phyloP scores from a whole-genome alignment of 2,329 filamentous ascomycete genomes.

The Aphanoascus verrucosus region DNA sequence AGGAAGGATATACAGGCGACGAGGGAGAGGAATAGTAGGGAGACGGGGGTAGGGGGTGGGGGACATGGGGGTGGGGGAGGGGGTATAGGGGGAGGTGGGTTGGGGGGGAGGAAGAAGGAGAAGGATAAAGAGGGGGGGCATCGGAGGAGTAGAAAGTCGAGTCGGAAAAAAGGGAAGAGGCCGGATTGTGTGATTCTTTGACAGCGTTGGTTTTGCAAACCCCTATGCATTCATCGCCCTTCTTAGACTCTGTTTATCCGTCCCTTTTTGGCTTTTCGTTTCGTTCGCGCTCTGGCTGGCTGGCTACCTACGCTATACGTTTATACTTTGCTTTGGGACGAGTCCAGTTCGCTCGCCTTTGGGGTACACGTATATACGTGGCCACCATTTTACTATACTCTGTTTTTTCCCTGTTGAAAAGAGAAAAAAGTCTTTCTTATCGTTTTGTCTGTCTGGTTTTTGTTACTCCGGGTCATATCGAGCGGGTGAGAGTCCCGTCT shows the following conservation, averaged over 20 bases:
- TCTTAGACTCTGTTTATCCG: slow-evolving; percentile 8
- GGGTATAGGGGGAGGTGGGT: too few relatives aligned
- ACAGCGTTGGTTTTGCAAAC: slow-evolving; percentile 6
- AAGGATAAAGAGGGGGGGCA: slow-evolving; percentile 27
- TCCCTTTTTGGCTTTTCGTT: neutral
- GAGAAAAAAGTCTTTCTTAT: neutral
- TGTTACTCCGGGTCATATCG: neutral
- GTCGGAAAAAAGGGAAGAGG: slow-evolving; percentile 8
- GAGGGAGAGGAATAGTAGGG: slow-evolving; percentile 26
- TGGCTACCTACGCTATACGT: too few relatives aligned
- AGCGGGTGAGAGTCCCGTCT: too few relatives aligned
- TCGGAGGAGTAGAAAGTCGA: slow-evolving; percentile 25
- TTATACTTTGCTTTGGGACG: neutral
- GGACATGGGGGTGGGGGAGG: too few relatives aligned
- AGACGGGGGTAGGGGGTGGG: too few relatives aligned
- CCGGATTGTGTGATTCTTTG: slow-evolving; percentile 32
- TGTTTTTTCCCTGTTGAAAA: slow-evolving; percentile 8
- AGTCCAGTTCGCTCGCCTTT: too few relatives aligned
- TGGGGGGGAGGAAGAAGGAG: slow-evolving; percentile 24
- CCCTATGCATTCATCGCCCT: too few relatives aligned
- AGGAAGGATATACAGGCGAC: slow-evolving; percentile 48
- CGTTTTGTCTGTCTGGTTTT: neutral
- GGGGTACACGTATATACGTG: slow-evolving; percentile 1
- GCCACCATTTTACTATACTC: neutral
- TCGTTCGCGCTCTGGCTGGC: too few relatives aligned